Base-by-base conservation (phyloP, 2,329 filamentous ascomycete species). In the Alternaria incomplexa region DNA sequence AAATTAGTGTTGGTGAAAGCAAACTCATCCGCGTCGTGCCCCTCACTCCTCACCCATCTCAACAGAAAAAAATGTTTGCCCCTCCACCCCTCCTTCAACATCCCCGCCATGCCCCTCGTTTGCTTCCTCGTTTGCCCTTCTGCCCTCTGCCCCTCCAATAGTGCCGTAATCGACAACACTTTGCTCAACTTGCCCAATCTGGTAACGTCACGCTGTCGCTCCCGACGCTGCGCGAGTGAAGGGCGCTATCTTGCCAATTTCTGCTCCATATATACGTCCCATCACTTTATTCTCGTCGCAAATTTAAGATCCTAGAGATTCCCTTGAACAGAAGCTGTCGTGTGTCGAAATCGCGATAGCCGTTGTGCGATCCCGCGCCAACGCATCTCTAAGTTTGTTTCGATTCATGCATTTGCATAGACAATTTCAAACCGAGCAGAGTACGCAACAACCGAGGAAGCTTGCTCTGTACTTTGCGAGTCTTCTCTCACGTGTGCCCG, bases 81-180 rank as follows among this genome's bases (percentile, higher is more conserved):
- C 48, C 48, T 52, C 48, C 48, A 52, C 46, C 46, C 46, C 46
- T 52, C 45, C 45, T 48, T 25, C 28, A 23, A 23, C 30, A 52
- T 23, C 47, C 46, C 48, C 48, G 48, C 48, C 28, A 52, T 52
- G 48, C 48, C 48, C 48, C 48, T 52, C 48, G 30, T 52, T 50
- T 52, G 48, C 48, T 32, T 36, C 28, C 32, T 52, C 48, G 20
- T 32, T 17, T 52, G 28, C 1, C 43, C 17, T 40, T 40, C 36
- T 40, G 36, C 30, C 20, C 23, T 36, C 48, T 52, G 48, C 48
- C 48, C 48, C 48, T 52, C 48, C 48, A 52, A 36, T 36, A 52
- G 48, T 52, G 48, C 48, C 30, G 48, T 52, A 52, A 52, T 36
- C 48, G 48, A 52, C 48, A 52, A n/a, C 48, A 12, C 23, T 11